These are phyloP conservation scores for Pelargonium fulgidum DNA, from an alignment of 441 rosid genomes.

Conservation along the genomic window DNA sequence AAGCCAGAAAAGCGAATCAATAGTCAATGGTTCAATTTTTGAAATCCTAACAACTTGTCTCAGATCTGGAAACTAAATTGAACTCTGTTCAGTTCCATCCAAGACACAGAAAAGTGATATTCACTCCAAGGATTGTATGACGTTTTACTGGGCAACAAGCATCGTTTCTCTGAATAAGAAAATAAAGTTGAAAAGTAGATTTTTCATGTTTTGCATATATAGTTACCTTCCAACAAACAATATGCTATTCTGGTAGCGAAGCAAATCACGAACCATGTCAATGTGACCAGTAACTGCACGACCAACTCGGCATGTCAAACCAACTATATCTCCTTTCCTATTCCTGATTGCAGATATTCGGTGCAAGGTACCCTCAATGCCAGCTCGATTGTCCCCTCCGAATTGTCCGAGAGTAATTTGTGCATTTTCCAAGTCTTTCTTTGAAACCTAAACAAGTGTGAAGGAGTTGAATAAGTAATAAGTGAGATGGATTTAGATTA, in stretches of 20 bases:
- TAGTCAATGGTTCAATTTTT: neutral
- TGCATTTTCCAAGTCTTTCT: slow-evolving; percentile 55
- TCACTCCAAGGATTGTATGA: neutral
- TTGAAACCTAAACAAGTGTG: slow-evolving; percentile 49
- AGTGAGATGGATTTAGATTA: neutral
- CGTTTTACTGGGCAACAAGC: neutral
- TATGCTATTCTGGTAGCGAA: slow-evolving; percentile 56
- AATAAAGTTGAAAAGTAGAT: neutral
- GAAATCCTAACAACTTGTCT: neutral
- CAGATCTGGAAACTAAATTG: neutral
- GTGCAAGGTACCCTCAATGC: slow-evolving; percentile 62
- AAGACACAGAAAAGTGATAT: neutral
- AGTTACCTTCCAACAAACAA: slow-evolving; percentile 60
- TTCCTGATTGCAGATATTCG: slow-evolving; percentile 60
- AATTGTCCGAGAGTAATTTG: slow-evolving; percentile 51
- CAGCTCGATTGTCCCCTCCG: slow-evolving; percentile 57
- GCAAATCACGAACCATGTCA: slow-evolving; percentile 59
- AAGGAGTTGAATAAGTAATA: slow-evolving; percentile 9
- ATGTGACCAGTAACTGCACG: slow-evolving; percentile 57
- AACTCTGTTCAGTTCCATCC: neutral
- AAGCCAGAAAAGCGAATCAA: neutral
- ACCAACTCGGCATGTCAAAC: slow-evolving; percentile 62
- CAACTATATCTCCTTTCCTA: slow-evolving; percentile 48
- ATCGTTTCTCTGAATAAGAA: neutral
- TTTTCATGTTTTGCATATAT: neutral